Evolutionary conservation across 768 basidiomycete genomes (phyloP), one percentile per base, ranked within the genome.

Genomic region (Agaricus sinodeliciosus): DNA sequence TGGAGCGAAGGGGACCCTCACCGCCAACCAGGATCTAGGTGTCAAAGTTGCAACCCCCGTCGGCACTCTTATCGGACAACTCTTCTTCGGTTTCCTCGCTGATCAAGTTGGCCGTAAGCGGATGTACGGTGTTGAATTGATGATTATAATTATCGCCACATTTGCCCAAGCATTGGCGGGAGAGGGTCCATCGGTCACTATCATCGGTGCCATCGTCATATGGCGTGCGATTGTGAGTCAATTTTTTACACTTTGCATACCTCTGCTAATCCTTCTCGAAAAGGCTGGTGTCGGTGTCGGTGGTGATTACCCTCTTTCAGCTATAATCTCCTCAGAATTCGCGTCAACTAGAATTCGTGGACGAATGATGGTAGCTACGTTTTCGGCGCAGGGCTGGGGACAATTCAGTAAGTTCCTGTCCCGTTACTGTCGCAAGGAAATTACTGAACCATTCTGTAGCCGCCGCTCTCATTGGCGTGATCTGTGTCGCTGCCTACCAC

Each of bases 241-340:
- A 28, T 39, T 16, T 36, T 16, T 37, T 19, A 15, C 3, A 12
- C 27, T 45, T 45, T 27, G 11, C 16, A 4, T 16, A 22, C n/a
- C 3, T 1, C 15, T 55, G 37, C 11, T 55, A 44, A 41, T 60
- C 22, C 4, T 18, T 11, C 35, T 8, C 44, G 22, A 28, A 2
- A 41, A 80, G 83, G 82, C 82, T 79, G 89, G 89, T 0, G 65
- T 92, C 2, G 91, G 92, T 4, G 88, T 94, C 15, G 92, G 91
- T 4, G 92, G 92, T 15, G 92, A 94, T 60, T 94, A 94, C 63
- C 92, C 92, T 5, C 65, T 94, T 0, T 82, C 79, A 48, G 87
- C 92, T 15, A 85, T 91, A 61, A 94, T 94, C 61, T 84, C 91
- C 3, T 91, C 88, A 28, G 92, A 95, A 63, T 95, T 94, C 59